phyloP scores from a whole-genome alignment of 371 early-diverging fungal genomes.

The Mortierella sp. region DNA sequence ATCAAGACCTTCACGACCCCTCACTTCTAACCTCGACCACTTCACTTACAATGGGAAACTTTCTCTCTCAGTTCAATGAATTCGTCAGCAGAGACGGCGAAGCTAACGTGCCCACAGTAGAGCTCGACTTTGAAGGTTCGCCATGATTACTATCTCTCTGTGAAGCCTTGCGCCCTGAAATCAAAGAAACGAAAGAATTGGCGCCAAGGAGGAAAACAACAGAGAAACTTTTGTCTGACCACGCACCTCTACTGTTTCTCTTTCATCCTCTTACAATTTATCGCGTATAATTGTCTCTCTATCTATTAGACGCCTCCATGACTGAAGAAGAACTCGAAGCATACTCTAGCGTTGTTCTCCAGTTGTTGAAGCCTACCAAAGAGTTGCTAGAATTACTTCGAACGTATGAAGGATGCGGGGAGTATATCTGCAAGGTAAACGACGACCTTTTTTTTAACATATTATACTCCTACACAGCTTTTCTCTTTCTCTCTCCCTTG shows the following conservation, averaged over 20 bases:
- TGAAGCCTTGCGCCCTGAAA: not conserved
- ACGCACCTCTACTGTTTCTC: not conserved
- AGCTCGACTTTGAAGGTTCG: conserved; percentile 49
- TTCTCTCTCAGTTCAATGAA: conserved; percentile 50
- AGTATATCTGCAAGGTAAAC: conserved; percentile 60
- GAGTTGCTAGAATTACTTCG: conserved; percentile 60
- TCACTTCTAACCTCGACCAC: not conserved
- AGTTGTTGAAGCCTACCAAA: conserved; percentile 59
- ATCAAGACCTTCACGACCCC: not conserved
- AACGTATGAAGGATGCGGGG: conserved; percentile 72
- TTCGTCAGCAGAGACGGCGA: conserved; percentile 49
- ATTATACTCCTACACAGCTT: not conserved
- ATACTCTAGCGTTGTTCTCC: conserved; percentile 58
- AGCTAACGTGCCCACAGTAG: conserved; percentile 46
- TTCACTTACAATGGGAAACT: conserved; percentile 33
- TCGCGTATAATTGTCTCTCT: not conserved
- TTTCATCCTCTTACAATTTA: not conserved
- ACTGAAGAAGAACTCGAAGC: conserved; percentile 62
- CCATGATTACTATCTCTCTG: not conserved
- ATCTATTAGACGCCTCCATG: conserved; percentile 59
- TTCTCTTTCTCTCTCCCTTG: not conserved
- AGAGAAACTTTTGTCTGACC: not conserved
- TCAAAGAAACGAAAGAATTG: not conserved
- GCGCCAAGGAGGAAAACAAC: not conserved
- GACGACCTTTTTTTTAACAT: not conserved